Conservation (phyloP, 805 yeast genomes). For the Wickerhamomyces chaumierensis region DNA sequence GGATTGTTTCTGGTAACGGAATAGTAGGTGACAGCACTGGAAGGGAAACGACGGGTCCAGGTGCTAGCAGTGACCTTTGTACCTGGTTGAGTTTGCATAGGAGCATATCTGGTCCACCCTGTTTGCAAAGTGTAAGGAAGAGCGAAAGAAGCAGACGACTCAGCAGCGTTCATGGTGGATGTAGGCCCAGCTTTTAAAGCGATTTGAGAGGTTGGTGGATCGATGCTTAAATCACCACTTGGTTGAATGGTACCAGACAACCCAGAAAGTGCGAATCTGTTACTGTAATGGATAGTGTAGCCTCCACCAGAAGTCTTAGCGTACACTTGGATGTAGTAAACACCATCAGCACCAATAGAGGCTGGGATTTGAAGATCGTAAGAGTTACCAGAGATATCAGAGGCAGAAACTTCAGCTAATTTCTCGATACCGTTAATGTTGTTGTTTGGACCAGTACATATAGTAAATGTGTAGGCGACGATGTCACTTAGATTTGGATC, state of each 20-base stretch:
- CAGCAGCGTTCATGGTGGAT: constrained; percentile 29
- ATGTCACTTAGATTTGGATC: constrained; percentile 35
- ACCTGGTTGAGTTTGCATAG: constrained; percentile 89
- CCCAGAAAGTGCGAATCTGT: constrained; percentile 51
- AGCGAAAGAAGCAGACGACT: constrained; percentile 42
- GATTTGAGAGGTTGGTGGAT: constrained; percentile 32
- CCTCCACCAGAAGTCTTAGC: constrained; percentile 32
- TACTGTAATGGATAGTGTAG: constrained; percentile 54
- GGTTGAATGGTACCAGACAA: constrained; percentile 53
- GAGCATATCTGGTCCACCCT: constrained; percentile 72
- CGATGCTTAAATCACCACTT: constrained; percentile 35
- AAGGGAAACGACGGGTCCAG: constrained; percentile 56
- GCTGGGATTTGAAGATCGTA: constrained; percentile 33
- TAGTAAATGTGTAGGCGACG: constrained; percentile 33
- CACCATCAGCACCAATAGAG: constrained; percentile 46
- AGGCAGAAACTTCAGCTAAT: constrained; percentile 21
- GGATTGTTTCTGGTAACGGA: constrained; percentile 25
- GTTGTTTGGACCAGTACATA: constrained; percentile 60
- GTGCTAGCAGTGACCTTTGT: constrained; percentile 51
- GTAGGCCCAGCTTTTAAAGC: constrained; percentile 20
- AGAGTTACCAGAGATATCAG: constrained; percentile 20
- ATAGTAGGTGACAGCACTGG: constrained; percentile 58
- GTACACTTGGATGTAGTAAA: constrained; percentile 61
- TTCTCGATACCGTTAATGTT: constrained; percentile 30
- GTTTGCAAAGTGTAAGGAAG: constrained; percentile 72